Evolutionary conservation across 768 basidiomycete species (phyloP), one percentile per base, ranked within the genome.

Genomic region (Xerocomellus dryophilus): DNA sequence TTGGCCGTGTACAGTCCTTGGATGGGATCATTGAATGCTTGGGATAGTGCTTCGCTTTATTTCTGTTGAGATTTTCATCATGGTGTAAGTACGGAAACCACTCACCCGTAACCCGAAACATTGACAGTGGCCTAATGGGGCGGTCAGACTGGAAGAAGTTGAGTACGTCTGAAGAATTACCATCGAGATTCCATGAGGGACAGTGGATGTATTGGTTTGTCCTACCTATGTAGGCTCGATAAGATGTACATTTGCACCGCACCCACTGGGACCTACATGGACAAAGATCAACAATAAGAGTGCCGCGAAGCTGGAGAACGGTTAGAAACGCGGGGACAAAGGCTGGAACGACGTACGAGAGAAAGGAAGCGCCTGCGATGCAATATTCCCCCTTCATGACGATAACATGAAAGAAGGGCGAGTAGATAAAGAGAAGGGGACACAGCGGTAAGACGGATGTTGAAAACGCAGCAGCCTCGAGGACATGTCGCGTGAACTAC

Each of bases 341-440:
- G 4, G 25, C 7, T 42, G 32, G 34, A 53, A 53, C 43, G 43
- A 74, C 85, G 53, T 67, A 88, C 90, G 89, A 84, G 49, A 92
- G 74, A 53, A 90, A 61, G 45, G 89, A 81, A 47, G 85, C 88
- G 59, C 82, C 70, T 51, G 85, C 83, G 41, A 92, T 80, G 69
- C 87, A 91, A 56, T 88, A 61, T 79, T 90, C 88, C 29, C 90
- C 90, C 54, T 79, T 85, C 82, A 91, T 83, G 48, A 49, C 42
- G 49, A 60, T 58, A 54, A 52, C 61, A 59, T 56, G 52, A 53
- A 66, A 54, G 54, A 60, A 56, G 53, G 54, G 51, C 44, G 41
- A 49, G 57, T 36, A 61, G 60, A 55, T 50, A 43, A 49, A 51
- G 51, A 54, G 59, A 54, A 61, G 38, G 59, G 54, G 57, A 50